These are phyloP conservation scores for Pisolithus thermaeus DNA, from an alignment of 1,284 basidiomycete genomes.

Conservation along the genomic window DNA sequence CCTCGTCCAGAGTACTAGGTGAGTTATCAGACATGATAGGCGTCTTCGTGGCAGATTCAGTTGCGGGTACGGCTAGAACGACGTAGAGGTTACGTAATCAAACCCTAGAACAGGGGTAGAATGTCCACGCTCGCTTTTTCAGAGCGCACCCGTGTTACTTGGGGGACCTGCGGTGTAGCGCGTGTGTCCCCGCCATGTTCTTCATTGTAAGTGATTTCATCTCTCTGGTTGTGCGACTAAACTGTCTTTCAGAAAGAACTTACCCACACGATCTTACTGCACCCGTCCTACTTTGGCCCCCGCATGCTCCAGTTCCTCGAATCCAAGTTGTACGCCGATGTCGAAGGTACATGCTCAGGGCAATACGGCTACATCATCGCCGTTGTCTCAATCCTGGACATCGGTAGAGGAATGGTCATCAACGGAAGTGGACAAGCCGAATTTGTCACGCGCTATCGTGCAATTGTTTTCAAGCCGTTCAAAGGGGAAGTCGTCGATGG, in stretches of 20 bases:
- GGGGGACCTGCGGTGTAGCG: no score
- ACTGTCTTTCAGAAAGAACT: constrained; percentile 74
- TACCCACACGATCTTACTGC: constrained; percentile 91
- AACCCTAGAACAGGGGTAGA: background rate
- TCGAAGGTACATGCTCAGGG: constrained; percentile 96
- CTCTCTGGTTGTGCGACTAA: background rate
- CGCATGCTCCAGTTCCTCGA: constrained; percentile 91
- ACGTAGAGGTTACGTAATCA: no score
- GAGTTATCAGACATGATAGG: constrained; percentile 17
- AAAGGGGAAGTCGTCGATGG: constrained; percentile 99
- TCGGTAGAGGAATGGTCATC: constrained; percentile 87
- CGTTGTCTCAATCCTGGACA: constrained; percentile 85
- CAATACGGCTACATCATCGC: constrained; percentile 97
- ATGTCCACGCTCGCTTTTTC: background rate
- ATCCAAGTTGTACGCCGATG: constrained; percentile 91
- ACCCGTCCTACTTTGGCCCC: constrained; percentile 97
- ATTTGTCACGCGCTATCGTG: constrained; percentile 86
- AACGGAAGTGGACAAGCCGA: constrained; percentile 92
- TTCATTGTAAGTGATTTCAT: constrained; percentile 56
- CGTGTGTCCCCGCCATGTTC: constrained; percentile 47
- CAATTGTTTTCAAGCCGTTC: constrained; percentile 97
- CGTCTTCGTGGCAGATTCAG: no score
- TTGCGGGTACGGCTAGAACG: no score
- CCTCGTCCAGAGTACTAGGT: constrained; percentile 25
- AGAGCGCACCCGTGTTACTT: no score